Evolutionary conservation across 2,329 filamentous ascomycete genomes (phyloP), one percentile per base, ranked within the genome.

Genomic region (Malbranchea zuffiana): DNA sequence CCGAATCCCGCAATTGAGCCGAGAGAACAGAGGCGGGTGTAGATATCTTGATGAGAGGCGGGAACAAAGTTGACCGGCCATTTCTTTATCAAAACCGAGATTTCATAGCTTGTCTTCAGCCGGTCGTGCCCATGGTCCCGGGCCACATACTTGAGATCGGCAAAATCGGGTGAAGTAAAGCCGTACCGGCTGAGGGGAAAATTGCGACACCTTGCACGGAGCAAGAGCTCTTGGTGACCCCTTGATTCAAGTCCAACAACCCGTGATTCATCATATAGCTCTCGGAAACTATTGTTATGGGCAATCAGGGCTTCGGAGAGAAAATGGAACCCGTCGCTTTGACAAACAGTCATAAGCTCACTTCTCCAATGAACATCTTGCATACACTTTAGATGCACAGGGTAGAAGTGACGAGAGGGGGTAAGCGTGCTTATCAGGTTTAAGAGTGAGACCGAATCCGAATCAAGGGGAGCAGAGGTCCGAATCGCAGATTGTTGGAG

Each of bases 391-490:
- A 32, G 29, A 32, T 32, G 29, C 23, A n/a, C 16, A 3, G 29
- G 29, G 29, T 32, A 32, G 15, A 20, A 32, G 3, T 8, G 3
- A 6, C 29, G 15, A 19, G 17, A 8, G 6, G 29, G 29, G 4
- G 29, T 32, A 15, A 26, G 30, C 41, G 43, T 20, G 37, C 40
- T 10, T 46, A 74, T 61, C 0, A 47, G n/a, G 0, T 24, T 3
- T 0, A 74, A 50, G 0, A 67, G 34, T 1, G 47, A 29, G 2
- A 59, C 35, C 4, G 68, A 55, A 0, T 56, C 54, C 0, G 40
- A 15, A 2, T 51, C 50, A 0, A 77, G 52, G 1, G 45, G 31
- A 2, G 57, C 50, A 31, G 69, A 68, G 0, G 73, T 78, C 12
- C 54, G 48, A 0, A 74, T 51, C 0, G 69, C 59, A 0, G 69